These are phyloP conservation scores for Calocybe gangraenosa DNA, from an alignment of 768 basidiomycete species.

Conservation along the genomic window DNA sequence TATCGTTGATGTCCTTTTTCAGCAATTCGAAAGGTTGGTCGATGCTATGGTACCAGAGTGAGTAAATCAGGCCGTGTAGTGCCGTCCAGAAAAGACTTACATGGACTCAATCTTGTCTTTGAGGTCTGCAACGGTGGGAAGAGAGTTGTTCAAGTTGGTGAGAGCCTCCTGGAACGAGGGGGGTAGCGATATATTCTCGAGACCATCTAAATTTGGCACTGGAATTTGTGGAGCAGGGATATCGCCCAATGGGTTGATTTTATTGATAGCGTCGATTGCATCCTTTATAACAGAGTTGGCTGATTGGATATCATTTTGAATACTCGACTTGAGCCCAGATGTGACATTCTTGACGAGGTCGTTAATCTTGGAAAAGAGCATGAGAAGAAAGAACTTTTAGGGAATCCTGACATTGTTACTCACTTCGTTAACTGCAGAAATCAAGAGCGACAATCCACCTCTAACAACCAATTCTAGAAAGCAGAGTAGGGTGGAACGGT, in stretches of 20 bases:
- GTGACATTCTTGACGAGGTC: slow-evolving; percentile 60
- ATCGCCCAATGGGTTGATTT: slow-evolving; percentile 66
- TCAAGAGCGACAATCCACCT: slow-evolving; percentile 75
- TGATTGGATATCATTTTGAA: slow-evolving; percentile 63
- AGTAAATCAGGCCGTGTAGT: not conserved
- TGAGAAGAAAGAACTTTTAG: not conserved
- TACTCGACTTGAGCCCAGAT: slow-evolving; percentile 55
- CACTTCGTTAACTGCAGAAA: slow-evolving; percentile 82
- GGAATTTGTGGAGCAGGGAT: slow-evolving; percentile 68
- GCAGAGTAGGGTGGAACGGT: slow-evolving; percentile 91
- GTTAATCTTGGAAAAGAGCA: slow-evolving; percentile 52
- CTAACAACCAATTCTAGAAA: slow-evolving; percentile 87
- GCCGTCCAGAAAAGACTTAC: slow-evolving; percentile 39
- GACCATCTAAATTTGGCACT: slow-evolving; percentile 67
- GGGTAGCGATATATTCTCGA: slow-evolving; percentile 80
- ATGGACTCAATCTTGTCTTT: slow-evolving; percentile 62
- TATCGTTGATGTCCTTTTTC: slow-evolving; percentile 87
- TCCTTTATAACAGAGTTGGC: slow-evolving; percentile 67
- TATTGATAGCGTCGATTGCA: slow-evolving; percentile 69
- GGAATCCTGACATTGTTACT: slow-evolving; percentile 17
- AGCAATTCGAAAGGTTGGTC: slow-evolving; percentile 84
- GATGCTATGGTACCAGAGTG: slow-evolving; percentile 41
- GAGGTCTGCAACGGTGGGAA: slow-evolving; percentile 77
- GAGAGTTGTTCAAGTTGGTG: slow-evolving; percentile 68
- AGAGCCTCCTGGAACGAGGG: slow-evolving; percentile 70